Conservation (phyloP, 176 grass and related monocot genomes). For the Saccharum spontaneum region DNA sequence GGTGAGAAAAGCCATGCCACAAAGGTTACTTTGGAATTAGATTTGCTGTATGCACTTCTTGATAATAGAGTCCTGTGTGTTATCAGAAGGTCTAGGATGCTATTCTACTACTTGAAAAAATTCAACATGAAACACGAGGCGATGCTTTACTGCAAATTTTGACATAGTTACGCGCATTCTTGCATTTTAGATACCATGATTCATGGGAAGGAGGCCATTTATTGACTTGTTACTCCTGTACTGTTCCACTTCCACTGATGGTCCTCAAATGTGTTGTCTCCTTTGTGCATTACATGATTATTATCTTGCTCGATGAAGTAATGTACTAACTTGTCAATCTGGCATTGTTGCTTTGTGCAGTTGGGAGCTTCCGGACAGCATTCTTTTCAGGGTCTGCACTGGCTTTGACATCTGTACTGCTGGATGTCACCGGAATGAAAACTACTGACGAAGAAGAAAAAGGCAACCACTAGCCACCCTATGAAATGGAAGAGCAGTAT, state of each 20-base stretch:
- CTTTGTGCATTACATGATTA: neutral
- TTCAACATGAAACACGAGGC: slow-evolving; percentile 1
- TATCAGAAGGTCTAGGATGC: slow-evolving; percentile 13
- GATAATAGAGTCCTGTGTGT: neutral
- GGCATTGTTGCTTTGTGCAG: slow-evolving; percentile 36
- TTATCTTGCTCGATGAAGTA: neutral
- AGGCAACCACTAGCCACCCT: slow-evolving; percentile 19
- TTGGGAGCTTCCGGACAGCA: slow-evolving; percentile 30
- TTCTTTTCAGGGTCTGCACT: slow-evolving; percentile 44
- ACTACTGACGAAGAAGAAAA: slow-evolving; percentile 34
- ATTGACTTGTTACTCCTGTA: neutral
- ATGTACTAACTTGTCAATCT: slow-evolving; percentile 2
- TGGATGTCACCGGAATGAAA: slow-evolving; percentile 53
- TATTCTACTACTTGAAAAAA: neutral
- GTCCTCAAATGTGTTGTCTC: neutral
- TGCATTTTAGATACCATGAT: neutral
- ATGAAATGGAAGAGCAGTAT: slow-evolving; percentile 2
- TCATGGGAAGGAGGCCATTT: neutral
- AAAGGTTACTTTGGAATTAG: slow-evolving; percentile 6
- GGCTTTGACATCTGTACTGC: slow-evolving; percentile 45
- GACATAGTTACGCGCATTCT: neutral
- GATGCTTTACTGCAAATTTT: neutral
- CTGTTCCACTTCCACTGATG: neutral
- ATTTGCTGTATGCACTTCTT: neutral
- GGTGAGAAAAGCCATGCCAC: neutral